Evolutionary conservation across 805 yeast species (phyloP).

Genomic region (Sugiyamaella americana): DNA sequence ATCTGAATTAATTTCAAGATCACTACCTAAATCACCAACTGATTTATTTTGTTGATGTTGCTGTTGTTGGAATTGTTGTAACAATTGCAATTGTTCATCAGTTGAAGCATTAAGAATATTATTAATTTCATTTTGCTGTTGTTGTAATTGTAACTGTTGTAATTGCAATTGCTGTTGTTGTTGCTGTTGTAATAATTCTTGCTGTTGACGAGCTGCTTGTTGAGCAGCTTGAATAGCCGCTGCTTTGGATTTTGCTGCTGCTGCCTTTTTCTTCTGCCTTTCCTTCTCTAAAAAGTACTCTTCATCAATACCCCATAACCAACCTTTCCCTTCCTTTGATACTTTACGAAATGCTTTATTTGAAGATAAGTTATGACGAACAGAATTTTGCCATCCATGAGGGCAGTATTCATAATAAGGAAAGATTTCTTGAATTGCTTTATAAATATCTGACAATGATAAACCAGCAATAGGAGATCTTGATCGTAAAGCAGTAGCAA

Average conservation of each 20-base stretch:
- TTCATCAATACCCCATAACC: conserved; percentile 92
- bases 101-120: conserved; percentile 1
- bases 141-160: conserved; percentile 26
- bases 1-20: conserved; percentile 24
- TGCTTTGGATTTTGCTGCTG: conserved; percentile 23
- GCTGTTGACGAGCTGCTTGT: conserved; percentile 10
- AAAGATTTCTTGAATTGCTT: conserved; percentile 76
- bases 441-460: conserved; percentile 78
- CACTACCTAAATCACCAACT: conserved; percentile 31
- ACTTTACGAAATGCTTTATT: conserved; percentile 80
- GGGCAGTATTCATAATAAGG: conserved; percentile 93
- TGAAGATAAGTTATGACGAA: conserved; percentile 80
- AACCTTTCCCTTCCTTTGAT: conserved; percentile 84
- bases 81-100: neutral
- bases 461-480: conserved; percentile 65
- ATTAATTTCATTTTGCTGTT: conserved; percentile 19
- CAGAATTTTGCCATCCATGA: conserved; percentile 96
- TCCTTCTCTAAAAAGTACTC: conserved; percentile 79
- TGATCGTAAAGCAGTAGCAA: conserved; percentile 70
- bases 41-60: conserved; percentile 27
- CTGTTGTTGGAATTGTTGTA: conserved; percentile 12
- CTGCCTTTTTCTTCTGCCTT: conserved; percentile 51
- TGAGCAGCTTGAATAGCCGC: conserved; percentile 16
- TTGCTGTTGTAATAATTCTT: conserved; percentile 12
- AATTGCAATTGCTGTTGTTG: conserved; percentile 26